A percentile compares a stretch with the other conserved stretches of the same genome.
Conservation (phyloP, 495 filamentous ascomycete species). For the Thermochaetoides thermophila region DNA sequence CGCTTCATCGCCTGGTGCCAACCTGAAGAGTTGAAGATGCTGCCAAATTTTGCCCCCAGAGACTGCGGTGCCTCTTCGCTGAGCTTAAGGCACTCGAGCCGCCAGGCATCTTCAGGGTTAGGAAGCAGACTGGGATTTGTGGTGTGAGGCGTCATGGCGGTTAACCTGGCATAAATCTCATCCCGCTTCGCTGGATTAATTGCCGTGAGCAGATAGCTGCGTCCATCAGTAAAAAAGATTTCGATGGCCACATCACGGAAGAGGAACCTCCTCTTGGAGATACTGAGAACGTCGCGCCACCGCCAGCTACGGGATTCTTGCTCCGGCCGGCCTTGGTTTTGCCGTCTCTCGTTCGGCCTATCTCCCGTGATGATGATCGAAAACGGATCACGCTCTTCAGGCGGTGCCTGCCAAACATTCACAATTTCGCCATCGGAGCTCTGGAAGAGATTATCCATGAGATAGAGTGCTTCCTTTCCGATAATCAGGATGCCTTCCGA, state of each 20-base stretch:
- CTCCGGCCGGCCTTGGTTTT: constrained; percentile 36
- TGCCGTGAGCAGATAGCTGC: constrained; percentile 82
- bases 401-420: constrained; percentile 83
- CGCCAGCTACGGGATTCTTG: constrained; percentile 82
- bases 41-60: constrained; percentile 84
- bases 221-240: constrained; percentile 90
- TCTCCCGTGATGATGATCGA: constrained; percentile 80
- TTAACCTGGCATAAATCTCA: constrained; percentile 59
- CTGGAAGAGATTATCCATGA: constrained; percentile 91
- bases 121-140: constrained; percentile 32
- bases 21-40: constrained; percentile 65
- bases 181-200: constrained; percentile 59
- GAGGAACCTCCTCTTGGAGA: constrained; percentile 90
- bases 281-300: constrained; percentile 86
- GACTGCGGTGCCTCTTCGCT: constrained; percentile 70
- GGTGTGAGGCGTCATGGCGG: constrained; percentile 64
- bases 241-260: constrained; percentile 93
- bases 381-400: constrained; percentile 87
- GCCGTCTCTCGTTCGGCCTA: constrained; percentile 46
- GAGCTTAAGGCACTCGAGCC: constrained; percentile 69
- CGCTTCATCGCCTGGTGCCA: constrained; percentile 74
- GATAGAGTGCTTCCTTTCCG: constrained; percentile 85
- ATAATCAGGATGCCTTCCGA: constrained; percentile 82
- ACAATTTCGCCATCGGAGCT: constrained; percentile 89
- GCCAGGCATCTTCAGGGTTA: constrained; percentile 62